These are phyloP conservation scores for Tolypocladium paradoxum DNA, from an alignment of 2,329 filamentous ascomycete genomes.

Conservation along the genomic window DNA sequence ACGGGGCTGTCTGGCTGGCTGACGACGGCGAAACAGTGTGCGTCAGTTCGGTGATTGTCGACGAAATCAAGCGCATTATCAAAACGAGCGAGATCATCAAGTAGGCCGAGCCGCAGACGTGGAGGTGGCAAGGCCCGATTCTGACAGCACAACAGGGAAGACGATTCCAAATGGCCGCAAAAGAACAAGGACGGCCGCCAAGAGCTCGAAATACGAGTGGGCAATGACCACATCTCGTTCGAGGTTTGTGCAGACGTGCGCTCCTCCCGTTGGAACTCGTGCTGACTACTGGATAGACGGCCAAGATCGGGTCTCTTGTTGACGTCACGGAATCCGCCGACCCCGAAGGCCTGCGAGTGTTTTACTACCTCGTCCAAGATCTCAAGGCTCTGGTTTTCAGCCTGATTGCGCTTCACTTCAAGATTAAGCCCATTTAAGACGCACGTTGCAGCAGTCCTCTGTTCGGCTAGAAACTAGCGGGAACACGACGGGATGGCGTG, in stretches of 20 bases:
- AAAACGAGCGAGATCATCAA: conserved; percentile 97
- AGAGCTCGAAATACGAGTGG: conserved; percentile 87
- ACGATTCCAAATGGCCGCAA: conserved; percentile 95
- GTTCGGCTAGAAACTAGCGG: neutral
- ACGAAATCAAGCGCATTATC: conserved; percentile 95
- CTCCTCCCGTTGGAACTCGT: neutral
- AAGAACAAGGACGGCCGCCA: conserved; percentile 99
- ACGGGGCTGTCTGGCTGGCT: neutral
- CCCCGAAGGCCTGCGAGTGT: conserved; percentile 89
- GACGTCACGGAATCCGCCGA: conserved; percentile 95
- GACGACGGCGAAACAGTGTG: conserved; percentile 57
- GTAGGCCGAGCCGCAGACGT: conserved; percentile 35
- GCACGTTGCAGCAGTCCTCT: conserved; percentile 17
- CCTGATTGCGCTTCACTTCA: conserved; percentile 93
- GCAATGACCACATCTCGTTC: conserved; percentile 94
- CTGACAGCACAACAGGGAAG: conserved; percentile 53
- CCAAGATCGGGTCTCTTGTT: conserved; percentile 93
- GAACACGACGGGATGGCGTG: neutral
- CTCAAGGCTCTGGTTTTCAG: conserved; percentile 95
- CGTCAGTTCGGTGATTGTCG: conserved; percentile 79
- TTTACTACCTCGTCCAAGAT: conserved; percentile 98
- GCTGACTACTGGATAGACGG: conserved; percentile 50
- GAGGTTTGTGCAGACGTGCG: conserved; percentile 52
- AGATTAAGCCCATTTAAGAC: conserved; percentile 67
- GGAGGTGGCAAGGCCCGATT: neutral